Conservation (phyloP, 371 early-diverging fungal species). For the Actinomortierella ambigua region DNA sequence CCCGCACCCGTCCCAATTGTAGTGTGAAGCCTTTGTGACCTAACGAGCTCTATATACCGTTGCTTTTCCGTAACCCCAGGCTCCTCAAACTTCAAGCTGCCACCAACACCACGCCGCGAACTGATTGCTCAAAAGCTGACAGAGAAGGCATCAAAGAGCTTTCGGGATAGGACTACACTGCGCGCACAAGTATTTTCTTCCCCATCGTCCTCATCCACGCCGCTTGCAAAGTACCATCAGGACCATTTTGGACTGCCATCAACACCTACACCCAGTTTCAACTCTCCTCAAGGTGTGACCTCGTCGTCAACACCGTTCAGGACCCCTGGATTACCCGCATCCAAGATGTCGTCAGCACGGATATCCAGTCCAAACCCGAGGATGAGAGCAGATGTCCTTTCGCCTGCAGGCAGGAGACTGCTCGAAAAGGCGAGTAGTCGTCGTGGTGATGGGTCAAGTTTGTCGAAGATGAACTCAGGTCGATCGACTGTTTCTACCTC, state of each 20-base stretch:
- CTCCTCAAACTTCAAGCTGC: conserved; percentile 62
- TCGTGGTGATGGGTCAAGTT: neutral
- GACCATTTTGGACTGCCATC: conserved; percentile 14
- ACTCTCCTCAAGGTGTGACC: conserved; percentile 16
- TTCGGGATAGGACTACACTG: conserved; percentile 39
- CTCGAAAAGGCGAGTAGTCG: conserved; percentile 14
- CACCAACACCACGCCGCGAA: conserved; percentile 69
- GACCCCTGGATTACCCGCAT: conserved; percentile 9
- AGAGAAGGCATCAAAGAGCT: conserved; percentile 67
- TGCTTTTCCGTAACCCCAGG: conserved; percentile 8
- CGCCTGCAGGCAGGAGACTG: conserved; percentile 31
- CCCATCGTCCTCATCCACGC: conserved; percentile 23
- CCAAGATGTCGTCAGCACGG: conserved; percentile 5
- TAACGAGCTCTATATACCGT: neutral
- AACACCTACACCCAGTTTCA: conserved; percentile 41
- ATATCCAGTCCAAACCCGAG: conserved; percentile 30
- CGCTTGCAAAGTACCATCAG: conserved; percentile 21
- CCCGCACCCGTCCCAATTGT: too few relatives aligned
- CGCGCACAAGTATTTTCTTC: conserved; percentile 33
- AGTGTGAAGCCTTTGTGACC: too few relatives aligned
- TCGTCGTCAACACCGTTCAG: conserved; percentile 11
- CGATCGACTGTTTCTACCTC: too few relatives aligned
- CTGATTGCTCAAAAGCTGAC: conserved; percentile 65
- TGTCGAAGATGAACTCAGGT: too few relatives aligned
- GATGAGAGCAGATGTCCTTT: conserved; percentile 33